A percentile compares a stretch with the other conserved stretches of the same genome.
phyloP scores from a whole-genome alignment of 768 basidiomycete genomes.

The Calocybe gangraenosa region DNA sequence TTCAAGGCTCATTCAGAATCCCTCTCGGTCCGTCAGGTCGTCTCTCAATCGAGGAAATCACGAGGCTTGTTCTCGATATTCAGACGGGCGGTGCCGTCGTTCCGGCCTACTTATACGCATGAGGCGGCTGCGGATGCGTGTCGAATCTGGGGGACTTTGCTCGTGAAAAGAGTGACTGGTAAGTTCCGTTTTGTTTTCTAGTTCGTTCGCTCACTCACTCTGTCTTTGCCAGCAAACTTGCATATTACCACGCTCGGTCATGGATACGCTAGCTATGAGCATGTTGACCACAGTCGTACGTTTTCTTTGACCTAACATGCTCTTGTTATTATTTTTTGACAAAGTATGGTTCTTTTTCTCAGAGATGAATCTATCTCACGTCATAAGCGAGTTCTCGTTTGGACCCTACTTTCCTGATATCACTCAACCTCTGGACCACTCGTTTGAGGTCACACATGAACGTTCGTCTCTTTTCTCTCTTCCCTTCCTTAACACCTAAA shows the following conservation, averaged over 20 bases:
- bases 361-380: slow-evolving; percentile 97
- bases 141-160: slow-evolving; percentile 77
- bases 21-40: slow-evolving; percentile 65
- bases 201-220: not conserved
- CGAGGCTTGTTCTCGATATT: slow-evolving; percentile 70
- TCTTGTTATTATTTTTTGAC: not conserved
- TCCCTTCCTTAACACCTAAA: not conserved
- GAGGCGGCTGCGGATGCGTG: slow-evolving; percentile 71
- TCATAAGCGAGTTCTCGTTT: slow-evolving; percentile 96
- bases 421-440: slow-evolving; percentile 89
- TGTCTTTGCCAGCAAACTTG: slow-evolving; percentile 59
- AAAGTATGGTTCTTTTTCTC: no score
- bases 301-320: slow-evolving; percentile 9
- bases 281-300: slow-evolving; percentile 84
- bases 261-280: slow-evolving; percentile 83
- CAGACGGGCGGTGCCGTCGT: slow-evolving; percentile 38
- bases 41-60: slow-evolving; percentile 70
- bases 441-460: slow-evolving; percentile 68
- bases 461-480: slow-evolving; percentile 40
- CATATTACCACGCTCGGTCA: slow-evolving; percentile 95
- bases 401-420: slow-evolving; percentile 96
- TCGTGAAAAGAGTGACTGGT: slow-evolving; percentile 90
- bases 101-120: slow-evolving; percentile 73
- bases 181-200: slow-evolving; percentile 5
- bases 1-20: slow-evolving; percentile 19